These are phyloP conservation scores for Wickerhamomyces ciferrii DNA, from an alignment of 805 yeast species.

Conservation along the genomic window DNA sequence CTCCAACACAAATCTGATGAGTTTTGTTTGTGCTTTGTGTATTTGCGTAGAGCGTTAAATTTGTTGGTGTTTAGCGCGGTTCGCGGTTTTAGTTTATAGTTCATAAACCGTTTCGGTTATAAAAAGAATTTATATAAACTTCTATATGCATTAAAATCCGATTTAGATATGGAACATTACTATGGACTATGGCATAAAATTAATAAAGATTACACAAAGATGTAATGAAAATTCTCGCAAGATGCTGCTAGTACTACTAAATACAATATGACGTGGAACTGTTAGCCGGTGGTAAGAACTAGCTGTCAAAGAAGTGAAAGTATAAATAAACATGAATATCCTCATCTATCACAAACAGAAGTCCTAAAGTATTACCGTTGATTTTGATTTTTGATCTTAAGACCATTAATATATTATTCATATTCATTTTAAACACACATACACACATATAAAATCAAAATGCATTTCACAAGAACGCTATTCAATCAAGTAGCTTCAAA, in stretches of 20 bases:
- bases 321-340: not conserved
- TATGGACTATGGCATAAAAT: not conserved
- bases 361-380: too few species aligned
- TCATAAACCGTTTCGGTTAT: not conserved
- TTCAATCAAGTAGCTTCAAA: not conserved
- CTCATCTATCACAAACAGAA: too few species aligned
- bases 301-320: not conserved
- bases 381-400: too few species aligned
- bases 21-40: too few species aligned
- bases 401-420: too few species aligned
- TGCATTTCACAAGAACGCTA: slow-evolving; percentile 6
- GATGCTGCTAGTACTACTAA: not conserved
- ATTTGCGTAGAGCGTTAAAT: too few species aligned
- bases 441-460: slow-evolving; percentile 1
- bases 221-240: not conserved
- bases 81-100: not conserved
- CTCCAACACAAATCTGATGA: too few species aligned
- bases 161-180: not conserved
- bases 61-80: too few species aligned
- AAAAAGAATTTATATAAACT: not conserved
- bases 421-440: not conserved
- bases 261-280: not conserved
- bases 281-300: not conserved
- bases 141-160: not conserved
- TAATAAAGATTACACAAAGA: not conserved